Percentiles rank a stretch among this genome's conserved stretches.
Evolutionary conservation across 345 rosid species (phyloP).

Genomic region (Brassica napus): DNA sequence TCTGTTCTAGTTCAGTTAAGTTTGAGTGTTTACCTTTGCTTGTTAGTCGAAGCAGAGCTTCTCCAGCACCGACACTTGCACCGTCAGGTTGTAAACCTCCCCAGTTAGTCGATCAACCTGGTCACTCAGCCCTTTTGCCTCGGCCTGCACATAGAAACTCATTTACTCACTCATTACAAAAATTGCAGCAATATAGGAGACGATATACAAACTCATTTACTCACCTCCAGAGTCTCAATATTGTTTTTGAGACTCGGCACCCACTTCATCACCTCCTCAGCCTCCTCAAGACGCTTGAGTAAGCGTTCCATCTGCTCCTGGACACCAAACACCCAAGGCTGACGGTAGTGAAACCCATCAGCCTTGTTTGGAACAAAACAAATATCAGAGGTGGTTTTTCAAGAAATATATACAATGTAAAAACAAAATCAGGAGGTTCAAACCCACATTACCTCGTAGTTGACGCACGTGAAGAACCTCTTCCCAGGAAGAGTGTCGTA

Average conservation of each 20-base stretch:
- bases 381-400: not conserved
- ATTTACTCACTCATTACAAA: too few species aligned
- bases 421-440: too few species aligned
- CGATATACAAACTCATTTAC: not conserved
- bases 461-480: not conserved
- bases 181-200: not conserved
- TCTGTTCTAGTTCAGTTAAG: not conserved
- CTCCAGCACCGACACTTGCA: not conserved
- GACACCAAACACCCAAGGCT: not conserved
- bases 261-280: not conserved
- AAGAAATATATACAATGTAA: too few species aligned
- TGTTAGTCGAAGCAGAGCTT: not conserved
- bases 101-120: not conserved
- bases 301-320: not conserved
- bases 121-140: not conserved
- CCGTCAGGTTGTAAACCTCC: not conserved
- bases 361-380: not conserved
- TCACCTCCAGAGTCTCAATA: not conserved
- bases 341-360: not conserved
- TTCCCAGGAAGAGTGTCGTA: too few species aligned
- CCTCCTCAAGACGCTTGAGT: not conserved
- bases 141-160: not conserved
- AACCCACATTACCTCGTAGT: not conserved
- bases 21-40: not conserved
- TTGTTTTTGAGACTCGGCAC: not conserved